These are phyloP conservation scores for Penicillium sp. DNA, from an alignment of 2,329 filamentous ascomycete species.

Conservation along the genomic window DNA sequence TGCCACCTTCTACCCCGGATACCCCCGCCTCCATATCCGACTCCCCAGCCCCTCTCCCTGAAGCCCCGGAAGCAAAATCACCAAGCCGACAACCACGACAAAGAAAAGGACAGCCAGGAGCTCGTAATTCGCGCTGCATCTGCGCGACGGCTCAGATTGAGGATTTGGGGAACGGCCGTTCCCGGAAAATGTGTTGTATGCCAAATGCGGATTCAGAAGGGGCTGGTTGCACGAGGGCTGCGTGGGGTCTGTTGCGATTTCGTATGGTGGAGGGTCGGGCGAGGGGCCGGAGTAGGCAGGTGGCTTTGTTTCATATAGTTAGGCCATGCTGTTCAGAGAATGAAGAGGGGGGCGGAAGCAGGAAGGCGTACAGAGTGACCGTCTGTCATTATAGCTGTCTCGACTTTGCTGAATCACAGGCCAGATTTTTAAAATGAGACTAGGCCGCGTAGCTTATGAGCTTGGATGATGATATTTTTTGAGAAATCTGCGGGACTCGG, in stretches of 20 bases:
- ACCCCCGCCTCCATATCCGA: not conserved
- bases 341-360: no score
- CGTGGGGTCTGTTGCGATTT: not conserved
- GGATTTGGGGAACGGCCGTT: not conserved
- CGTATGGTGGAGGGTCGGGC: not conserved
- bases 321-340: not conserved
- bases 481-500: no score
- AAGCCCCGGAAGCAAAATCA: not conserved
- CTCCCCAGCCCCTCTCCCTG: not conserved
- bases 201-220: not conserved
- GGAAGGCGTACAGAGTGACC: no score
- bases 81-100: not conserved
- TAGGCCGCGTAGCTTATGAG: no score
- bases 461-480: no score
- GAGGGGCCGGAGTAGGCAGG: not conserved
- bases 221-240: not conserved
- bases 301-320: not conserved
- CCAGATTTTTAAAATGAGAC: no score
- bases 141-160: not conserved
- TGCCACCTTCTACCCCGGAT: not conserved
- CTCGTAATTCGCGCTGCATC: not conserved
- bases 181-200: not conserved
- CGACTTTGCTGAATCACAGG: no score
- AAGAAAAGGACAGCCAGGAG: not conserved
- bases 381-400: no score